phyloP scores from a whole-genome alignment of 2,329 filamentous ascomycete genomes.

The Leptographium wingfieldii region DNA sequence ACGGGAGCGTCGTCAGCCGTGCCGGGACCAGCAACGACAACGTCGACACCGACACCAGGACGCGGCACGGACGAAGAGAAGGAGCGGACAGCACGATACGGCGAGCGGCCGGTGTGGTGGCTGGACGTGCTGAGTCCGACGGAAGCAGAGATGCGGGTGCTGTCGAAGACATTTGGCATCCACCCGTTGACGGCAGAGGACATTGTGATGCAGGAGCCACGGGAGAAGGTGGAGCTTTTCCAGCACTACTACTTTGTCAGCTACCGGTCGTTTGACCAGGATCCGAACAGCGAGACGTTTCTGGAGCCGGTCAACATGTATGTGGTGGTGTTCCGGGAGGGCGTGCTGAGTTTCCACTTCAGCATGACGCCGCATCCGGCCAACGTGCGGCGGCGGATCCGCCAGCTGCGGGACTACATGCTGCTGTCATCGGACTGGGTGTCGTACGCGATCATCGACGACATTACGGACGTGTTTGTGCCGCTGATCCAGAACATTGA shows the following conservation, averaged over 20 bases:
- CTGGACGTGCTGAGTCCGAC: constrained; percentile 85
- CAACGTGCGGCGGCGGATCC: constrained; percentile 86
- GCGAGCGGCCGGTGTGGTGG: constrained; percentile 91
- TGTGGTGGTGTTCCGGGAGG: constrained; percentile 90
- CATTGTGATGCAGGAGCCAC: constrained; percentile 92
- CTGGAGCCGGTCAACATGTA: constrained; percentile 96
- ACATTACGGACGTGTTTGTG: constrained; percentile 93
- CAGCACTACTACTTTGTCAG: constrained; percentile 98
- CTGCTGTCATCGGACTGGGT: constrained; percentile 95
- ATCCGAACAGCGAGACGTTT: constrained; percentile 77
- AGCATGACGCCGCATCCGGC: constrained; percentile 91
- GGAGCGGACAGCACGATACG: constrained; percentile 33
- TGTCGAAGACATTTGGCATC: constrained; percentile 87
- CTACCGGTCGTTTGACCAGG: constrained; percentile 95
- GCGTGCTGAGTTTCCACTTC: constrained; percentile 93
- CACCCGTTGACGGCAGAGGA: constrained; percentile 93
- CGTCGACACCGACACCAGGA: neutral
- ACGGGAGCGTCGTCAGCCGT: neutral
- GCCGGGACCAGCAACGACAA: neutral
- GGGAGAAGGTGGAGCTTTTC: constrained; percentile 96
- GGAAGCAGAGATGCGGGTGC: constrained; percentile 87
- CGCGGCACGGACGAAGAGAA: constrained; percentile 10
- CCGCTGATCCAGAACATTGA: constrained; percentile 89
- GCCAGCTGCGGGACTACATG: constrained; percentile 87
- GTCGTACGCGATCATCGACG: constrained; percentile 93